phyloP scores from a whole-genome alignment of 768 basidiomycete species.

The Rhizopogon salebrosus region DNA sequence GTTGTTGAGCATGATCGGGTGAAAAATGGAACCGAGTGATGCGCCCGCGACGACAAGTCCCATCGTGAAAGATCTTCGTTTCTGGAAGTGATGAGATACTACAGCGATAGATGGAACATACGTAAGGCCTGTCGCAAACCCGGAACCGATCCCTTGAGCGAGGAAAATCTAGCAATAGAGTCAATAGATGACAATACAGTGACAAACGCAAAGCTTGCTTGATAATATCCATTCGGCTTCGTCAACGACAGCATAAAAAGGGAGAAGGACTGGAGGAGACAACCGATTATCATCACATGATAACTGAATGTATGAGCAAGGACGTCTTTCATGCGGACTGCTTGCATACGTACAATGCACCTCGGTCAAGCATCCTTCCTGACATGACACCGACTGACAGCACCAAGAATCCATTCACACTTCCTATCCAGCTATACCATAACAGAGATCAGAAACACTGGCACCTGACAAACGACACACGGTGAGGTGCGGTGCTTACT shows the following conservation, averaged over 20 bases:
- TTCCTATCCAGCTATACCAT: slow-evolving; percentile 38
- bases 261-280: slow-evolving; percentile 36
- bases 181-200: not conserved
- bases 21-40: slow-evolving; percentile 20
- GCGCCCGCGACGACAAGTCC: slow-evolving; percentile 37
- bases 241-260: slow-evolving; percentile 42
- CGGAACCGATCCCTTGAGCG: slow-evolving; percentile 37
- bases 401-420: slow-evolving; percentile 40
- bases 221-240: slow-evolving; percentile 29
- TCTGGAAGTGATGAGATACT: slow-evolving; percentile 40
- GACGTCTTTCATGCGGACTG: not conserved
- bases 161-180: slow-evolving; percentile 32
- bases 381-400: slow-evolving; percentile 41
- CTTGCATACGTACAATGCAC: slow-evolving; percentile 39
- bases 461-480: not conserved
- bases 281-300: slow-evolving; percentile 39
- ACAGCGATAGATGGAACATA: slow-evolving; percentile 42
- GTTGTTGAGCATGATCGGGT: slow-evolving; percentile 25
- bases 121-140: slow-evolving; percentile 40
- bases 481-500: slow-evolving; percentile 7
- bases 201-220: slow-evolving; percentile 17
- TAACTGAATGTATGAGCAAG: slow-evolving; percentile 23
- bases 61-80: slow-evolving; percentile 38
- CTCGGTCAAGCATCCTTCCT: slow-evolving; percentile 48
- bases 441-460: not conserved